These are phyloP conservation scores for Penicillium sp. DNA, from an alignment of 2,329 filamentous ascomycete genomes.

Conservation along the genomic window DNA sequence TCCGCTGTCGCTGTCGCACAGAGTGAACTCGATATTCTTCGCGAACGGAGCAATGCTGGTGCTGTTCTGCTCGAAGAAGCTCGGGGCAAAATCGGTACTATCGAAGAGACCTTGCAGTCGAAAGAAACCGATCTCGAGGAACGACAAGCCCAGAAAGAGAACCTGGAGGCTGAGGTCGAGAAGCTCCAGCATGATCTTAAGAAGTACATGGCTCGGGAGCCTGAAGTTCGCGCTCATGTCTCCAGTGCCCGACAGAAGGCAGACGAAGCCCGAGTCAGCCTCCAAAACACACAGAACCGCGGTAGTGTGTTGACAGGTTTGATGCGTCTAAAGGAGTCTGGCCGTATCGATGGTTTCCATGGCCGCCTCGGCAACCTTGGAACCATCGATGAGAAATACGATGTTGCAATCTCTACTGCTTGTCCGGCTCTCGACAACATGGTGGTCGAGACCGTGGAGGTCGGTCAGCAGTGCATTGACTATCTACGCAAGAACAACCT, in stretches of 20 bases:
- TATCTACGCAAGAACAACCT: slow-evolving; percentile 97
- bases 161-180: slow-evolving; percentile 74
- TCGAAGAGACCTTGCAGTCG: slow-evolving; percentile 70
- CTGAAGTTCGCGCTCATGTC: slow-evolving; percentile 78
- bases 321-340: slow-evolving; percentile 94
- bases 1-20: slow-evolving; percentile 92
- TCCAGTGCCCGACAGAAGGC: slow-evolving; percentile 92
- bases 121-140: slow-evolving; percentile 78
- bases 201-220: slow-evolving; percentile 75
- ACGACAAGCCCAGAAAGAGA: slow-evolving; percentile 72
- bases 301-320: slow-evolving; percentile 89
- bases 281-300: slow-evolving; percentile 88
- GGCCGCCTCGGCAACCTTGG: slow-evolving; percentile 93
- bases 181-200: slow-evolving; percentile 74
- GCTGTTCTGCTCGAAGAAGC: slow-evolving; percentile 82
- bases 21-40: slow-evolving; percentile 89
- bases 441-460: slow-evolving; percentile 93
- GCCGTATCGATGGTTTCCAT: slow-evolving; percentile 95
- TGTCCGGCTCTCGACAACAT: slow-evolving; percentile 92
- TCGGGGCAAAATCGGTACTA: slow-evolving; percentile 74
- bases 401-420: slow-evolving; percentile 97
- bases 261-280: slow-evolving; percentile 88
- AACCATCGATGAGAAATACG: slow-evolving; percentile 90
- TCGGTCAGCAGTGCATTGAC: slow-evolving; percentile 96
- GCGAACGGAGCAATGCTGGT: slow-evolving; percentile 86